Percentiles rank a stretch among this genome's conserved stretches.
These are phyloP conservation scores for Eucalyptus lansdowneana DNA, from an alignment of 345 rosid genomes.

Conservation along the genomic window DNA sequence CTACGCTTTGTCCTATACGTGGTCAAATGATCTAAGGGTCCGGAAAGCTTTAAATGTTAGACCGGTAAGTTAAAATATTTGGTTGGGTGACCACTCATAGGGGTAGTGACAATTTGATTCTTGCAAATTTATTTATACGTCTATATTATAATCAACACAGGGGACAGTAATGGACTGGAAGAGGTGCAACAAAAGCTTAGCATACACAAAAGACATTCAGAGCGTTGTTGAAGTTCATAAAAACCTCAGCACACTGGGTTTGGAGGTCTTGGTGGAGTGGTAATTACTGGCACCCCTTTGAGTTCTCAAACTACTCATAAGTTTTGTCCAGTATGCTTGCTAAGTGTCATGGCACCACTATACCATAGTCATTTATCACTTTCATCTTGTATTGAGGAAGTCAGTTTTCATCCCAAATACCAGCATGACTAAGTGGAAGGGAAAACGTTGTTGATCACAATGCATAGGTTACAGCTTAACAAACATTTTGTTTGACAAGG, in stretches of 20 bases:
- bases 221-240: constrained; percentile 11
- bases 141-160: background rate
- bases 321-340: background rate
- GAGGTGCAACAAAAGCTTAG: constrained; percentile 15
- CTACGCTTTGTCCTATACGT: constrained; percentile 9
- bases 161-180: constrained; percentile 6
- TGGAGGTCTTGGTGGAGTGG: constrained; percentile 16
- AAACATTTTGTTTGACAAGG: background rate
- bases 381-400: background rate
- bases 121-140: background rate
- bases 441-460: background rate
- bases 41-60: constrained; percentile 15
- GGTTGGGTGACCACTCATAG: background rate
- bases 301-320: background rate
- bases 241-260: constrained; percentile 4
- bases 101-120: background rate
- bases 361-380: background rate
- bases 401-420: background rate
- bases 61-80: background rate
- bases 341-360: background rate
- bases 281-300: background rate
- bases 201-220: background rate
- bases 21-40: constrained; percentile 15
- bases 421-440: background rate
- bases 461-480: background rate